phyloP scores from a whole-genome alignment of 495 filamentous ascomycete genomes.

The Rostrohypoxylon terebratum region DNA sequence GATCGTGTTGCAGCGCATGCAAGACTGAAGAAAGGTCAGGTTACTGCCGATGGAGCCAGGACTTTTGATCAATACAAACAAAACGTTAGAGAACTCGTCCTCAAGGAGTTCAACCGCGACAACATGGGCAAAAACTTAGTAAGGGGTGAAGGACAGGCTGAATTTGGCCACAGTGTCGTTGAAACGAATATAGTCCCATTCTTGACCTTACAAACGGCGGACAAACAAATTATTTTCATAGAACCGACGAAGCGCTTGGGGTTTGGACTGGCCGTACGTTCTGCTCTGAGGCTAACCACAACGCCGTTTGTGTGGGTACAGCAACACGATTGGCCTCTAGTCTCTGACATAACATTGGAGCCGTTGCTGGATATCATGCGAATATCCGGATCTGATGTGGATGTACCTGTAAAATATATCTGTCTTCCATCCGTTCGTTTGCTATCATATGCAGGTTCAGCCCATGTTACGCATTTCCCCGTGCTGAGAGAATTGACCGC shows the following conservation, averaged over 20 bases:
- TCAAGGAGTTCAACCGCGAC: slow-evolving; percentile 45
- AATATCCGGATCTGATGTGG: slow-evolving; percentile 33
- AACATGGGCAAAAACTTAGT: slow-evolving; percentile 15
- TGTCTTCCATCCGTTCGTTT: slow-evolving; percentile 59
- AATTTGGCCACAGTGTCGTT: slow-evolving; percentile 53
- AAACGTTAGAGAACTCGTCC: slow-evolving; percentile 55
- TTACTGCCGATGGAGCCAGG: slow-evolving; percentile 54
- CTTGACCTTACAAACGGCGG: slow-evolving; percentile 48
- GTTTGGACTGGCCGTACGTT: slow-evolving; percentile 60
- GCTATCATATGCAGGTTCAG: slow-evolving; percentile 55
- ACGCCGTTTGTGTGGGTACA: slow-evolving; percentile 64
- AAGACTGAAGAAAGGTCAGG: slow-evolving; percentile 60
- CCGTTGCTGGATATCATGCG: slow-evolving; percentile 57
- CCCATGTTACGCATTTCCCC: slow-evolving; percentile 55
- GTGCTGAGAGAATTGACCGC: slow-evolving; percentile 52
- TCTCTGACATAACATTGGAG: slow-evolving; percentile 53
- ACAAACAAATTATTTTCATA: slow-evolving; percentile 55
- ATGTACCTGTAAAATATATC: slow-evolving; percentile 53
- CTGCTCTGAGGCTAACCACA: slow-evolving; percentile 53
- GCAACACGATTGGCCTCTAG: slow-evolving; percentile 62
- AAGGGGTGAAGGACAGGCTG: slow-evolving; percentile 48
- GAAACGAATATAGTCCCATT: slow-evolving; percentile 53
- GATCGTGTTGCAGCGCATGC: slow-evolving; percentile 53
- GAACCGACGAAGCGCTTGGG: slow-evolving; percentile 57
- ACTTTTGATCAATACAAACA: slow-evolving; percentile 55